These are phyloP conservation scores for Collybiopsis confluens DNA, from an alignment of 768 basidiomycete genomes.

Conservation along the genomic window DNA sequence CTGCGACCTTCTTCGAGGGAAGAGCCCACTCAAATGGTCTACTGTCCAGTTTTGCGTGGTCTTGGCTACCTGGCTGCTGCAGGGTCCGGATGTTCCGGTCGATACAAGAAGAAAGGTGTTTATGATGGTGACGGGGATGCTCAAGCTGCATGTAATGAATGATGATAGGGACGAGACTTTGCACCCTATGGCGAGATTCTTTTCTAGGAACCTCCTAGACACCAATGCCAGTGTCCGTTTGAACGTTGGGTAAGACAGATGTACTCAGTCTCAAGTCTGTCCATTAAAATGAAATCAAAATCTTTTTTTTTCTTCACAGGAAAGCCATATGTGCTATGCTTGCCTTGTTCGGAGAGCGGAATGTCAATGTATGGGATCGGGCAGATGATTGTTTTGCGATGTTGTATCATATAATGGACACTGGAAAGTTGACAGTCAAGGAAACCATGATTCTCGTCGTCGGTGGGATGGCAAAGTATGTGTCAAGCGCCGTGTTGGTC, in stretches of 20 bases:
- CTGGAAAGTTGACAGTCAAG: slow-evolving; percentile 40
- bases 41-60: slow-evolving; percentile 30
- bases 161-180: slow-evolving; percentile 23
- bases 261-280: neutral
- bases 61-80: slow-evolving; percentile 36
- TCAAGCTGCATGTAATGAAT: slow-evolving; percentile 38
- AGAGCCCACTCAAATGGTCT: slow-evolving; percentile 19
- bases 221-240: slow-evolving; percentile 57
- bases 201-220: slow-evolving; percentile 48
- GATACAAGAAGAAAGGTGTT: slow-evolving; percentile 38
- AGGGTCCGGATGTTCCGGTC: slow-evolving; percentile 43
- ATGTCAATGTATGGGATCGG: slow-evolving; percentile 24
- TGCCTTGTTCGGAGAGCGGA: slow-evolving; percentile 33
- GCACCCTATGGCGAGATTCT: slow-evolving; percentile 21
- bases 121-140: slow-evolving; percentile 31
- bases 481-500: too few species aligned
- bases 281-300: neutral
- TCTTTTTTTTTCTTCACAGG: slow-evolving; percentile 21
- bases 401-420: slow-evolving; percentile 46
- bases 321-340: slow-evolving; percentile 46
- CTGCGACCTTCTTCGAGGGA: slow-evolving; percentile 31
- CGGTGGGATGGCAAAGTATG: slow-evolving; percentile 52
- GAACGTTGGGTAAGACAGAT: slow-evolving; percentile 58
- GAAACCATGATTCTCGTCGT: slow-evolving; percentile 65
- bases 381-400: slow-evolving; percentile 39